A percentile compares a stretch with the other conserved stretches of the same genome.
These are phyloP conservation scores for Calonectria leucothoes DNA, from an alignment of 2,329 filamentous ascomycete genomes.

Conservation along the genomic window DNA sequence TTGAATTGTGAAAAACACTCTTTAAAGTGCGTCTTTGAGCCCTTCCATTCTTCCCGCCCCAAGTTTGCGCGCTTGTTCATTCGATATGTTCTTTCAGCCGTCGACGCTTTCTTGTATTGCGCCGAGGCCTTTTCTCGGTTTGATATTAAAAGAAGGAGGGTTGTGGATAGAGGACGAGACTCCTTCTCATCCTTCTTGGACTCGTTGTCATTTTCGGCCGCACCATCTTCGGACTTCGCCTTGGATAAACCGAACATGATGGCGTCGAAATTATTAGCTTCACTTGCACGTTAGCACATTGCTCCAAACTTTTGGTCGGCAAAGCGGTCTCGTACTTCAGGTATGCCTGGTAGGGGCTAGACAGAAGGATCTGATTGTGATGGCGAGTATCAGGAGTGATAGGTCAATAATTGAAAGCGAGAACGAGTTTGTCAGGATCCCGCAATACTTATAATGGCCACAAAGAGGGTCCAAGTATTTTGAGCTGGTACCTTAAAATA, in stretches of 20 bases:
- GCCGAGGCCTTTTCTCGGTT: slow-evolving; percentile 52
- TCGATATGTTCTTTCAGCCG: slow-evolving; percentile 55
- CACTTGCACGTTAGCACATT: not conserved
- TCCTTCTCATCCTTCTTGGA: slow-evolving; percentile 1
- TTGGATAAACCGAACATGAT: not conserved
- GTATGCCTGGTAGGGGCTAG: not conserved
- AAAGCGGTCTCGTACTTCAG: not conserved
- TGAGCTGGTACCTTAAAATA: not conserved
- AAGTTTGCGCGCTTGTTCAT: slow-evolving; percentile 53
- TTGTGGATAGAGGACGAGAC: slow-evolving; percentile 54
- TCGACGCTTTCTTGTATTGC: slow-evolving; percentile 51
- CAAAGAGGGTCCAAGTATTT: no score
- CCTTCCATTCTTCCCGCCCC: slow-evolving; percentile 50
- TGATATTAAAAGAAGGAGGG: slow-evolving; percentile 55
- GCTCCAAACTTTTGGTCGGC: not conserved
- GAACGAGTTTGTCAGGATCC: no score
- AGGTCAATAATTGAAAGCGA: not conserved
- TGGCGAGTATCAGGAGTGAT: not conserved
- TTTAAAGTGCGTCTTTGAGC: slow-evolving; percentile 53
- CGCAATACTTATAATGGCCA: not conserved
- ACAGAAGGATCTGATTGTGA: not conserved
- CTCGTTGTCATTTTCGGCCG: not conserved
- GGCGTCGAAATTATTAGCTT: not conserved
- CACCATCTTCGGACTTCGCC: not conserved
- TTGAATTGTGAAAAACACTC: slow-evolving; percentile 51